phyloP scores from a whole-genome alignment of 306 rosid genomes.

The Citrullus amarus region DNA sequence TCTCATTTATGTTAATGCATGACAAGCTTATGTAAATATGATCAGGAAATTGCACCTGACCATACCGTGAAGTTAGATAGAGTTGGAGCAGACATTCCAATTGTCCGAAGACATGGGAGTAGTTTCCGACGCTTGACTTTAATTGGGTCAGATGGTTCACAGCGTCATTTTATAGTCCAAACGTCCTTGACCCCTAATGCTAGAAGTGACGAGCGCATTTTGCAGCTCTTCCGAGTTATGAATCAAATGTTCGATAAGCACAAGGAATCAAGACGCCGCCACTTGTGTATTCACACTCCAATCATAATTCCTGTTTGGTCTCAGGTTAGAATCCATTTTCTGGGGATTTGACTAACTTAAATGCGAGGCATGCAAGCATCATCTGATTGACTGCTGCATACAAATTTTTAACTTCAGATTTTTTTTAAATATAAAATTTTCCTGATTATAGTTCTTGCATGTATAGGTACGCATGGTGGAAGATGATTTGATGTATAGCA shows the following conservation, averaged over 20 bases:
- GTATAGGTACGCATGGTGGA: constrained; percentile 97
- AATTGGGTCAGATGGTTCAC: constrained; percentile 98
- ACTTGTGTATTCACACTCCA: constrained; percentile 89
- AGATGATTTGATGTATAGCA: constrained; percentile 97
- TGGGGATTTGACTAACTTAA: not conserved
- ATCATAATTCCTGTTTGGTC: constrained; percentile 99
- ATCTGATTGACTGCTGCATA: not conserved
- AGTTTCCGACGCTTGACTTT: constrained; percentile 95
- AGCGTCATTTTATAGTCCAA: constrained; percentile 97
- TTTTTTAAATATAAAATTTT: not conserved
- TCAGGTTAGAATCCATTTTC: constrained; percentile 43
- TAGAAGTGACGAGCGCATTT: constrained; percentile 92
- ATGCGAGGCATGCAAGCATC: not conserved
- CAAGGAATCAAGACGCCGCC: constrained; percentile 98
- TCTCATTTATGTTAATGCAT: not conserved
- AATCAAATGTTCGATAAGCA: constrained; percentile 99
- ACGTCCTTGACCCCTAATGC: constrained; percentile 98
- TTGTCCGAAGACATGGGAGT: constrained; percentile 97
- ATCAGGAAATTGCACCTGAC: constrained; percentile 92
- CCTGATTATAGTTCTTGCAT: constrained; percentile 8
- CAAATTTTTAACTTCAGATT: not conserved
- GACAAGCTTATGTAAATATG: not conserved
- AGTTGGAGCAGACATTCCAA: constrained; percentile 96
- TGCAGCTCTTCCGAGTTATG: constrained; percentile 98
- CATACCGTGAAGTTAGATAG: constrained; percentile 92